Base-by-base conservation (phyloP, 2,329 filamentous ascomycete genomes). In the Aureobasidium leucospermi region DNA sequence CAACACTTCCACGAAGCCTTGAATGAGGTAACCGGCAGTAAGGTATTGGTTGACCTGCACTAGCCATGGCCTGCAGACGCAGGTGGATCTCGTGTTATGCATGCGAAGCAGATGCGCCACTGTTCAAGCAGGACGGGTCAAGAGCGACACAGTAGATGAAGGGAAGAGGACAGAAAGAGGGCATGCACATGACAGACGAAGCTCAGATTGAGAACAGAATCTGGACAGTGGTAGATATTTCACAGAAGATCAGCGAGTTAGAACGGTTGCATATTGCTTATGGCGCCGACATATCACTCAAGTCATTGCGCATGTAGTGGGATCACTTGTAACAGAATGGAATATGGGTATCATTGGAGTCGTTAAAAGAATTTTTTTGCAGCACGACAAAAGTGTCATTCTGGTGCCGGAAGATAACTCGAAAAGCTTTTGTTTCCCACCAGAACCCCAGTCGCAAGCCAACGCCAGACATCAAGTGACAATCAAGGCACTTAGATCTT, bases 401-500 rank as follows among this genome's bases (percentile, higher is more conserved):
- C 43, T 41, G 55, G 55, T 59, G 58, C 58, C 41, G 49, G 58
- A 45, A 52, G 31, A 38, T 47, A 58, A 58, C 55, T 58, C 58
- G 58, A 59, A 59, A 59, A 59, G 58, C 58, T 59, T 59, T 59
- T 59, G 31, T 51, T 59, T 51, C 48, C 46, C 58, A 48, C 55
- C 55, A 58, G 42, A 48, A 39, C 9, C 55, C 32, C 55, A 48
- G 43, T 42, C 31, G 36, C 10, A 23, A 45, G 46, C 16, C 45
- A 49, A 58, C 53, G 59, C 49, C 59, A 58, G 59, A 48, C 13
- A 16, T 11, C 23, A 52, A 45, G 28, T 46, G 46, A 49, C 57
- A 60, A 46, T 58, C 47, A 59, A 56, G 11, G 48, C 49, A 59
- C 73, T 83, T 95, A 99, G 82, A 99, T 95, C 89, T 97, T 97